These are phyloP conservation scores for Teratosphaeria gauchensis DNA, from an alignment of 2,329 filamentous ascomycete species.

Conservation along the genomic window DNA sequence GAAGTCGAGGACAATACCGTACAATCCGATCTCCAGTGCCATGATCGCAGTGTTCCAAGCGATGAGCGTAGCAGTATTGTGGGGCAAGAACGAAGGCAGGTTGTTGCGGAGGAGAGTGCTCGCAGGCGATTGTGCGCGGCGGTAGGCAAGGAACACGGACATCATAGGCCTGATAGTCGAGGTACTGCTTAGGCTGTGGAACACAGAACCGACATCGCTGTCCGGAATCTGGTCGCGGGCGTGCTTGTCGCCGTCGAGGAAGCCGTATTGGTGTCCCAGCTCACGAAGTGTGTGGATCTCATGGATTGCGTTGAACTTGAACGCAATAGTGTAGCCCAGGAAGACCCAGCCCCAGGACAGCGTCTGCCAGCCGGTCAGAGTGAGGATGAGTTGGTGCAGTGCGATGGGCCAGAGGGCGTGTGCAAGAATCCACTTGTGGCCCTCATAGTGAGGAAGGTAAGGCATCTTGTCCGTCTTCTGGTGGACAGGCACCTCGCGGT, in stretches of 20 bases:
- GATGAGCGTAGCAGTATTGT: not conserved
- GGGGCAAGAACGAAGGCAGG: not conserved
- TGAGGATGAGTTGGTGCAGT: slow-evolving; percentile 29
- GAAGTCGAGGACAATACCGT: slow-evolving; percentile 34
- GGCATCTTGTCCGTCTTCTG: slow-evolving; percentile 35
- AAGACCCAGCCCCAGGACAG: slow-evolving; percentile 21
- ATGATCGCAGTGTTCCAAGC: slow-evolving; percentile 23
- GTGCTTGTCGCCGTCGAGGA: slow-evolving; percentile 37
- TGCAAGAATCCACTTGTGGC: slow-evolving; percentile 32
- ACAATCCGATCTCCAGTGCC: slow-evolving; percentile 29
- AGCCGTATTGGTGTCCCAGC: slow-evolving; percentile 31
- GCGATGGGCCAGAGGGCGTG: slow-evolving; percentile 30
- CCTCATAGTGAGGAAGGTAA: slow-evolving; percentile 27
- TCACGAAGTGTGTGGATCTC: slow-evolving; percentile 30
- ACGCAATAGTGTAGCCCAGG: slow-evolving; percentile 30
- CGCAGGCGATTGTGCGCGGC: slow-evolving; percentile 13
- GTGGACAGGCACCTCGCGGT: slow-evolving; percentile 30
- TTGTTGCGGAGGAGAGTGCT: not conserved
- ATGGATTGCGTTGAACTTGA: slow-evolving; percentile 33
- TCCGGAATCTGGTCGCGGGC: slow-evolving; percentile 36
- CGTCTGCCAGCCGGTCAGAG: slow-evolving; percentile 24
- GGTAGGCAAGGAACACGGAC: slow-evolving; percentile 27
- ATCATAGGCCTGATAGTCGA: slow-evolving; percentile 14
- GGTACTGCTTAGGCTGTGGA: not conserved
- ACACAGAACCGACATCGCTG: not conserved